Evolutionary conservation across 2,329 filamentous ascomycete genomes (phyloP).

Genomic region (Dactylonectria macrodidyma): DNA sequence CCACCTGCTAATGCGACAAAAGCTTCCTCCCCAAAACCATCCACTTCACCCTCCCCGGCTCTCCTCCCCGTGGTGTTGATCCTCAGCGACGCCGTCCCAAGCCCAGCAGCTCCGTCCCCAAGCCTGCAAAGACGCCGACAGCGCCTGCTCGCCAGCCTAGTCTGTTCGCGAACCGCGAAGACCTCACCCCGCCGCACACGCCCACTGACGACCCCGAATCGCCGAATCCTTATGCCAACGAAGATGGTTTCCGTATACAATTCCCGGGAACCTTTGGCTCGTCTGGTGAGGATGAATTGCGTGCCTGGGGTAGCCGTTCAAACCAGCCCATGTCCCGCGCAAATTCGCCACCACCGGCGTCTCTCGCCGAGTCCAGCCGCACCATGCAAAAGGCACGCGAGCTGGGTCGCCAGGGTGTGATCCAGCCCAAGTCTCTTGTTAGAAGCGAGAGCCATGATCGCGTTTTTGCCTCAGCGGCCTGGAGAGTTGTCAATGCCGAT

Average conservation of each 20-base stretch:
- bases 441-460: slow-evolving; percentile 77
- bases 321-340: slow-evolving; percentile 86
- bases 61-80: slow-evolving; percentile 58
- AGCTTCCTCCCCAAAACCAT: slow-evolving; percentile 95
- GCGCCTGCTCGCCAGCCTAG: slow-evolving; percentile 62
- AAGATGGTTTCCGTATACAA: slow-evolving; percentile 71
- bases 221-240: slow-evolving; percentile 69
- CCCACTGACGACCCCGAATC: slow-evolving; percentile 61
- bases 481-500: slow-evolving; percentile 87
- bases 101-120: slow-evolving; percentile 39
- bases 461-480: slow-evolving; percentile 83
- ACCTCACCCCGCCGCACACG: slow-evolving; percentile 70
- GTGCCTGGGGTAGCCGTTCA: slow-evolving; percentile 81
- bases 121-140: slow-evolving; percentile 23
- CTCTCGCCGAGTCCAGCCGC: slow-evolving; percentile 79
- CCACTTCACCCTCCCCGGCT: slow-evolving; percentile 81
- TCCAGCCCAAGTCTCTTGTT: slow-evolving; percentile 66
- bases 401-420: slow-evolving; percentile 70
- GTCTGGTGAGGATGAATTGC: slow-evolving; percentile 81
- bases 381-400: slow-evolving; percentile 71
- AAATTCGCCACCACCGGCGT: slow-evolving; percentile 80
- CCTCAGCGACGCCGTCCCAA: slow-evolving; percentile 49
- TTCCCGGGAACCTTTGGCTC: slow-evolving; percentile 69
- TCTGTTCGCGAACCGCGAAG: slow-evolving; percentile 64
- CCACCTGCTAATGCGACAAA: slow-evolving; percentile 38